A percentile compares a stretch with the other conserved stretches of the same genome.
Evolutionary conservation across 106 monocot genomes (phyloP).

Genomic region (Allium cepa): DNA sequence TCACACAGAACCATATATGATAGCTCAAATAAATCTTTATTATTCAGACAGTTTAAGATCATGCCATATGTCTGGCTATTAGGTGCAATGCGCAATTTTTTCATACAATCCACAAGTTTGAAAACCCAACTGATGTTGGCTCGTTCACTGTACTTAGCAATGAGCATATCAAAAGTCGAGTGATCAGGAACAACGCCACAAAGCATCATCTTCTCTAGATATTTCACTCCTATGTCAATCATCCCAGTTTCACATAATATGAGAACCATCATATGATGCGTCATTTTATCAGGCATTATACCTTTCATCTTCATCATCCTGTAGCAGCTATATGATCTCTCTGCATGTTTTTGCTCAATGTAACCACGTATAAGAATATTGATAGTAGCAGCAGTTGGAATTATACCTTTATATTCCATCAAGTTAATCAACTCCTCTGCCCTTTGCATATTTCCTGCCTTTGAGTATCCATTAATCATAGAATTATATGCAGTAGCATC

Average conservation of each 20-base stretch:
- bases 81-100: conserved; percentile 36
- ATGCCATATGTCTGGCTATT: conserved; percentile 47
- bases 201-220: conserved; percentile 69
- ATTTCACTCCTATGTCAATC: conserved; percentile 60
- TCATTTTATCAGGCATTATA: conserved; percentile 43
- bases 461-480: conserved; percentile 61
- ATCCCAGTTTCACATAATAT: conserved; percentile 54
- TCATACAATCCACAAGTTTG: conserved; percentile 57
- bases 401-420: conserved; percentile 49
- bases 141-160: conserved; percentile 40
- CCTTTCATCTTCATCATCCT: conserved; percentile 40
- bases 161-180: conserved; percentile 61
- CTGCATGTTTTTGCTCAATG: conserved; percentile 31
- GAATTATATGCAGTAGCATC: conserved; percentile 56
- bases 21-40: conserved; percentile 43
- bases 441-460: conserved; percentile 32
- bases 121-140: conserved; percentile 31
- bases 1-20: conserved; percentile 54
- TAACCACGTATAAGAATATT: conserved; percentile 71
- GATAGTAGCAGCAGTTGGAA: conserved; percentile 51
- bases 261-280: conserved; percentile 58
- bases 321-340: conserved; percentile 44
- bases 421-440: conserved; percentile 33
- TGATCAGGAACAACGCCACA: conserved; percentile 47
- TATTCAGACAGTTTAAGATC: conserved; percentile 63